Evolutionary conservation across 2,329 filamentous ascomycete species (phyloP).

Genomic region (Byssothecium circinans): DNA sequence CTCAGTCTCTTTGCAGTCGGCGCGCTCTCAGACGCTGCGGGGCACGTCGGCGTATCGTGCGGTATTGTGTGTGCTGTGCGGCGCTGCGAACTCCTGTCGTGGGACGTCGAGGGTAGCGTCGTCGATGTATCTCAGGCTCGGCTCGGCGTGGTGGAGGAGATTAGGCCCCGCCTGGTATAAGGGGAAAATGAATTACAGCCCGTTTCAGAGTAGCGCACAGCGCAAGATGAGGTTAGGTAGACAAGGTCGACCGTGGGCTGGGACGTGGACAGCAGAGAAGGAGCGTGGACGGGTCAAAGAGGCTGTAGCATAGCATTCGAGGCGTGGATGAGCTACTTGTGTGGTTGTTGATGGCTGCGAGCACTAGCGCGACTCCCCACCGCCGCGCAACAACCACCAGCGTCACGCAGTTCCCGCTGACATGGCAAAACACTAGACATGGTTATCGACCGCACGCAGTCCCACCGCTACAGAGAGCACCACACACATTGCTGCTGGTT

Average conservation of each 20-base stretch:
- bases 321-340: constrained; percentile 13
- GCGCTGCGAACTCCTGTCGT: constrained; percentile 36
- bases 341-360: constrained; percentile 18
- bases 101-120: constrained; percentile 31
- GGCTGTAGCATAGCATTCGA: background rate
- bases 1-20: constrained; percentile 18
- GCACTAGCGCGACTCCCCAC: constrained; percentile 25
- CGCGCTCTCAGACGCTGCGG: constrained; percentile 17
- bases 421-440: too few relatives aligned
- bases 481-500: too few relatives aligned
- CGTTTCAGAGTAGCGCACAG: constrained; percentile 22
- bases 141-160: constrained; percentile 36
- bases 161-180: constrained; percentile 37
- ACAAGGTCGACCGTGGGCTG: background rate
- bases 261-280: background rate
- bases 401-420: constrained; percentile 17
- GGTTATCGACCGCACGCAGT: too few relatives aligned
- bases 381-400: constrained; percentile 16
- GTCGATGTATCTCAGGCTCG: constrained; percentile 13
- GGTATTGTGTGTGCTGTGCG: constrained; percentile 3
- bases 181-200: constrained; percentile 30
- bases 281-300: constrained; percentile 9
- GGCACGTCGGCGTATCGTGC: background rate
- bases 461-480: too few relatives aligned
- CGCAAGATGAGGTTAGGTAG: constrained; percentile 9